A percentile compares a stretch with the other conserved stretches of the same genome.
phyloP scores from a whole-genome alignment of 1,284 basidiomycete genomes.

The Ceratobasidium sp. region DNA sequence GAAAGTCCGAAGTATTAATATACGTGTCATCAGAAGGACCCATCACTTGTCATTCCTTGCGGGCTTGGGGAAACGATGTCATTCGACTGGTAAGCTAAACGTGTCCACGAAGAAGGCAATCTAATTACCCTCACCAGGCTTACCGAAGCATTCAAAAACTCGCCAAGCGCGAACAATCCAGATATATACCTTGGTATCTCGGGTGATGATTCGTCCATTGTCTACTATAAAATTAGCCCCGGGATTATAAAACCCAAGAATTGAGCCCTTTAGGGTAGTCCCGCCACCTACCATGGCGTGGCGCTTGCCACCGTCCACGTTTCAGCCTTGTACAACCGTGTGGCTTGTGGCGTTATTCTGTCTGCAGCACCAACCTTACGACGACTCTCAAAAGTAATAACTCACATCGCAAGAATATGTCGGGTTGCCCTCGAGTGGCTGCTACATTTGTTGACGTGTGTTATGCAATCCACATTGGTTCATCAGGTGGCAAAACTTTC shows the following conservation, averaged over 20 bases:
- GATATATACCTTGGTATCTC: constrained; percentile 72
- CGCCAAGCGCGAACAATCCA: constrained; percentile 4
- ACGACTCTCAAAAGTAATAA: too few relatives aligned
- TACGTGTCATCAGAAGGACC: constrained; percentile 55
- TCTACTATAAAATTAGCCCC: constrained; percentile 82
- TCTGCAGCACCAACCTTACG: too few relatives aligned
- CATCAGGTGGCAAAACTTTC: too few relatives aligned
- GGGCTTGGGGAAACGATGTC: constrained; percentile 74
- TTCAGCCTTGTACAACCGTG: too few relatives aligned
- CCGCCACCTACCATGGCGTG: too few relatives aligned
- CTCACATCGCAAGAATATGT: too few relatives aligned
- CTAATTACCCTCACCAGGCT: constrained; percentile 51
- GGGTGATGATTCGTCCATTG: constrained; percentile 80
- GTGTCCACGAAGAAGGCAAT: background rate
- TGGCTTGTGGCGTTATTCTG: too few relatives aligned
- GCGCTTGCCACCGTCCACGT: too few relatives aligned
- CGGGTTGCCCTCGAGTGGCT: too few relatives aligned
- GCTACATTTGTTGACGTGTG: too few relatives aligned
- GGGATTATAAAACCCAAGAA: constrained; percentile 76
- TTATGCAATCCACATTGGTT: too few relatives aligned
- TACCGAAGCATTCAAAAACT: background rate
- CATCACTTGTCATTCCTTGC: constrained; percentile 74
- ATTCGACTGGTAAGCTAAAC: constrained; percentile 58
- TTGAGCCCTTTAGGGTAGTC: constrained; percentile 56
- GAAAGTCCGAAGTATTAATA: constrained; percentile 15